Conservation (phyloP, 352 stramenopile species). For the Phytophthora rubi region DNA sequence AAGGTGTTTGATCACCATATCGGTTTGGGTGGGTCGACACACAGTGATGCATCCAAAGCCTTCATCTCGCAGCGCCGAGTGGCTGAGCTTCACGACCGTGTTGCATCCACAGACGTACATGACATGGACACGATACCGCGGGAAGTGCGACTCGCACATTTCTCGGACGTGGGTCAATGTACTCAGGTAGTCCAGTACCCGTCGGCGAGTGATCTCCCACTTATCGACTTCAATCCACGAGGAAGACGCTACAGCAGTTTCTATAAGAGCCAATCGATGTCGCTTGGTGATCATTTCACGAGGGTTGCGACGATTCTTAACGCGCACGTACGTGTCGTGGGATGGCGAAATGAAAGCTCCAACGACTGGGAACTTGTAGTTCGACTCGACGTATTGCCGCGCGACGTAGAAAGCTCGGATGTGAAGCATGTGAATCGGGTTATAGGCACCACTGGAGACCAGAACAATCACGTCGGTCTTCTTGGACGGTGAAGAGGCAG, state of each 20-base stretch:
- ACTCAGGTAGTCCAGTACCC: slow-evolving; percentile 80
- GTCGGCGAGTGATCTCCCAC: slow-evolving; percentile 78
- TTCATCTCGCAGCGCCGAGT: slow-evolving; percentile 69
- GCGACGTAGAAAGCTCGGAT: slow-evolving; percentile 81
- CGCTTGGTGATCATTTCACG: slow-evolving; percentile 81
- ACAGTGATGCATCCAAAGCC: slow-evolving; percentile 75
- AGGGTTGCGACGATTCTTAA: slow-evolving; percentile 74
- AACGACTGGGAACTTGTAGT: slow-evolving; percentile 82
- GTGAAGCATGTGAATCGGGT: slow-evolving; percentile 82
- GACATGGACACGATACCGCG: slow-evolving; percentile 65
- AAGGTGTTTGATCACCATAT: slow-evolving; percentile 78
- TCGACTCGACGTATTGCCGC: slow-evolving; percentile 76
- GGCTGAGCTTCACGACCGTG: slow-evolving; percentile 80
- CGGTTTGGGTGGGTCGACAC: slow-evolving; percentile 68
- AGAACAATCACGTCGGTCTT: slow-evolving; percentile 72
- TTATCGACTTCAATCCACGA: slow-evolving; percentile 89
- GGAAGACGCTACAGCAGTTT: slow-evolving; percentile 66
- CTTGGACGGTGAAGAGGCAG: slow-evolving; percentile 34
- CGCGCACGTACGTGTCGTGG: slow-evolving; percentile 77
- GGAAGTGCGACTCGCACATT: slow-evolving; percentile 78
- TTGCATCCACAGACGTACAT: slow-evolving; percentile 85
- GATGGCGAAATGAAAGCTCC: slow-evolving; percentile 81
- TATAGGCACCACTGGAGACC: slow-evolving; percentile 79
- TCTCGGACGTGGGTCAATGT: slow-evolving; percentile 75
- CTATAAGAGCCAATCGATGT: slow-evolving; percentile 67